phyloP scores from a whole-genome alignment of 208 protist genomes.

The Balamuthia mandrillaris region DNA sequence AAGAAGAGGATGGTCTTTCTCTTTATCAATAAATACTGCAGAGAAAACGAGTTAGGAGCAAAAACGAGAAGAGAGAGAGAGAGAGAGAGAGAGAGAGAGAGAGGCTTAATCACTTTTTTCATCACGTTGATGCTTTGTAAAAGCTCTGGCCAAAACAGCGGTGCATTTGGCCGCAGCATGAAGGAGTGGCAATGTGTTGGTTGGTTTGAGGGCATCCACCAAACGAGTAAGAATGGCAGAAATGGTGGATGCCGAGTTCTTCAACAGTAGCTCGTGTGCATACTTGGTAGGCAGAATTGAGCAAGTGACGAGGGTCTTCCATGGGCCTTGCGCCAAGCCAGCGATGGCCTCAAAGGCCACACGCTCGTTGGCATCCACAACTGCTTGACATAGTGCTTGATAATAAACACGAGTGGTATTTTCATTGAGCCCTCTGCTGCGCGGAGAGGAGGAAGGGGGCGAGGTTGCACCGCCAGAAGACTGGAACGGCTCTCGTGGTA shows the following conservation, averaged over 20 bases:
- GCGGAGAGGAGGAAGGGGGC: too few relatives aligned
- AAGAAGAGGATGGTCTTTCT: background rate
- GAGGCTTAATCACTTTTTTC: background rate
- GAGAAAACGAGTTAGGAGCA: background rate
- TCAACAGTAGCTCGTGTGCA: background rate
- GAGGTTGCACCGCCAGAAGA: too few relatives aligned
- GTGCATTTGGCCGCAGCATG: background rate
- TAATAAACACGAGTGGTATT: background rate
- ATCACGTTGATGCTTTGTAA: background rate
- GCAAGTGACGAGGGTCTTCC: background rate
- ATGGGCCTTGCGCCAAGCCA: background rate
- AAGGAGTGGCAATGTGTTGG: background rate
- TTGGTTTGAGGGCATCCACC: background rate
- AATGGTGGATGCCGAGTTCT: background rate
- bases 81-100: background rate
- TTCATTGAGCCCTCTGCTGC: too few relatives aligned
- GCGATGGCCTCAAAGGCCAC: slow-evolving; percentile 8
- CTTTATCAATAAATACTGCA: background rate
- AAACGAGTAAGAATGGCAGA: background rate
- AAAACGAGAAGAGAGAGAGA: background rate
- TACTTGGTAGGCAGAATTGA: background rate
- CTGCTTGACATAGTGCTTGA: slow-evolving; percentile 1
- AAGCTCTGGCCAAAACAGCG: background rate
- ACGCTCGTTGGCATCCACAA: slow-evolving; percentile 10
- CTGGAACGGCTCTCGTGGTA: background rate